Base-by-base conservation (phyloP, 179 eudicot genomes). In the Beta lomatogona region DNA sequence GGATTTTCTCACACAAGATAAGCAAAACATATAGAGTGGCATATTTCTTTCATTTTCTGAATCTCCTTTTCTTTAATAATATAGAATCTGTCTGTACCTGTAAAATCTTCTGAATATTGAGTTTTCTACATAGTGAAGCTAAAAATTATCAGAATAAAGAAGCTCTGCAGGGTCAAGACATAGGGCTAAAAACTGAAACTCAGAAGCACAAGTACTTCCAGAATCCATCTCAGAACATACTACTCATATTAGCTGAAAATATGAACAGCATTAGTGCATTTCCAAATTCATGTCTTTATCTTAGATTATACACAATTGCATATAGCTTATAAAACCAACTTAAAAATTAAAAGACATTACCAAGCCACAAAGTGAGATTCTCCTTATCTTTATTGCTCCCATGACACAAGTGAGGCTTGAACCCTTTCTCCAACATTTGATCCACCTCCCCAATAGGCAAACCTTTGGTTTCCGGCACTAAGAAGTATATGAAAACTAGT, bases 381-480 rank as follows among this genome's bases (percentile, higher is more conserved):
- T 22, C 58, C 9, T 14, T 63, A 16, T 63, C 46, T 14, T 64
- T 9, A 22, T 77, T 46, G 59, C 60, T 15, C 28, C 55, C 54
- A 15, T 31, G 41, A 19, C 69, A 87, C 4, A 85, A 31, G 50
- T 78, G 72, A 25, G 89, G 91, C 63, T 61, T 87, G 64, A 60
- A 85, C 6, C 91, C 92, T 78, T 83, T 88, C 44, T 87, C 79
- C n/a, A 87, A 81, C 91, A 89, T 87, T 84, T 87, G 83, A 85
- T 88, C 91, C 7, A 91, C 89, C 66, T 91, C 87, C 83, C 89
- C 89, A 59, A 87, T 88, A 44, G 84, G 88, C 80, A 89, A 41
- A 11, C 91, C 90, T 76, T 91, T 91, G 45, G 94, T 91, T 79
- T 91, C 90, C 1, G 88, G 91, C 11, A 91, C 90, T 1, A 88